phyloP scores from a whole-genome alignment of 495 filamentous ascomycete genomes.

The Aspergillus bertholletiae region DNA sequence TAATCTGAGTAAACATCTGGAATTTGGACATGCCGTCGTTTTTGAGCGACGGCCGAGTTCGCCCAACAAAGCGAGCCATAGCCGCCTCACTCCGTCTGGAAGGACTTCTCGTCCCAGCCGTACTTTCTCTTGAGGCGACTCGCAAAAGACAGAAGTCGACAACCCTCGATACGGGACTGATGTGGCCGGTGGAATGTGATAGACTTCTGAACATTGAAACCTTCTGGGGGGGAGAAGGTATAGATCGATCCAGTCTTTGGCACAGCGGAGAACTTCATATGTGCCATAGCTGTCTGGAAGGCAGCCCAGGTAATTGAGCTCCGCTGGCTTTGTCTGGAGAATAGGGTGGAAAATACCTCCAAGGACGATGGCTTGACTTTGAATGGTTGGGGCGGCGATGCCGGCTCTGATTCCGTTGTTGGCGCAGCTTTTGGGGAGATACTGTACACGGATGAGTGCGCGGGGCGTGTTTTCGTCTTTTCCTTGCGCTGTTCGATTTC shows the following conservation, averaged over 20 bases:
- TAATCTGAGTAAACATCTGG: too few species aligned
- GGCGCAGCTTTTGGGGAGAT: slow-evolving; percentile 9
- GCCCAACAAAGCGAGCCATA: too few species aligned
- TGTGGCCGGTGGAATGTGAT: slow-evolving; percentile 12
- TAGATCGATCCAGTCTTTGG: slow-evolving; percentile 11
- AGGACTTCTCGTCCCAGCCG: slow-evolving; percentile 11
- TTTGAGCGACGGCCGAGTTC: too few species aligned
- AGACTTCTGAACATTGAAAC: not conserved
- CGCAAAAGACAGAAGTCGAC: slow-evolving; percentile 8
- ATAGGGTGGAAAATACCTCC: slow-evolving; percentile 27
- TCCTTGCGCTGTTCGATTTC: slow-evolving; percentile 20
- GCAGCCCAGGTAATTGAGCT: slow-evolving; percentile 28
- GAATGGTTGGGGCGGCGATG: slow-evolving; percentile 6
- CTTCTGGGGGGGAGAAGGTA: not conserved
- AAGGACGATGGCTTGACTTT: slow-evolving; percentile 22
- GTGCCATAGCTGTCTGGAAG: slow-evolving; percentile 32
- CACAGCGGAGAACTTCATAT: slow-evolving; percentile 14
- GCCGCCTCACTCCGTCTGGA: not conserved
- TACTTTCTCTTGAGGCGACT: slow-evolving; percentile 9
- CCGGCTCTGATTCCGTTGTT: not conserved
- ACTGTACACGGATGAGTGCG: slow-evolving; percentile 24
- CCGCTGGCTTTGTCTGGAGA: slow-evolving; percentile 17
- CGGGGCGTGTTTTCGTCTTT: slow-evolving; percentile 34
- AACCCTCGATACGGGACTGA: slow-evolving; percentile 7
- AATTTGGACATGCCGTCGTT: too few species aligned